These are phyloP conservation scores for Papiliotrema laurentii DNA, from an alignment of 1,284 basidiomycete species.

Conservation along the genomic window DNA sequence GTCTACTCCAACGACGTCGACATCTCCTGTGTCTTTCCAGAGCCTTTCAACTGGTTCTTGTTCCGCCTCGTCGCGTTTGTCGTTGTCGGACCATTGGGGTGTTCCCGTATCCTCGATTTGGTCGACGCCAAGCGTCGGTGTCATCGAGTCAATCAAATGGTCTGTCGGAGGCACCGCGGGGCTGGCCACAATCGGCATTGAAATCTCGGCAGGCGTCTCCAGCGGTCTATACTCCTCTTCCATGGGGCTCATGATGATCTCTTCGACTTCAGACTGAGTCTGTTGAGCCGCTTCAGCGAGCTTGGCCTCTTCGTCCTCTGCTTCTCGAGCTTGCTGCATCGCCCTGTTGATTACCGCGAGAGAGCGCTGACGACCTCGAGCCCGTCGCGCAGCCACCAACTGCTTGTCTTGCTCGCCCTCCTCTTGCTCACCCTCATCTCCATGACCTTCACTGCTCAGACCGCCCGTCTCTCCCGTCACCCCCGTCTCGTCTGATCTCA, in stretches of 20 bases:
- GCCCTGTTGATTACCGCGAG: constrained; percentile 32
- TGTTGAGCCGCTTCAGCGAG: constrained; percentile 4
- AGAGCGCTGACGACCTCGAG: constrained; percentile 35
- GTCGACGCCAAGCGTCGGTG: background rate
- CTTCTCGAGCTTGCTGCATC: constrained; percentile 13
- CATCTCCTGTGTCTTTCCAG: background rate
- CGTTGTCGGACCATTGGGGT: background rate
- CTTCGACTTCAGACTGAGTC: background rate
- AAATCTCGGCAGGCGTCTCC: constrained; percentile 1
- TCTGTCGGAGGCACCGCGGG: background rate
- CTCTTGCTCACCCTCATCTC: constrained; percentile 11
- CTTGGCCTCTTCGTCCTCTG: constrained; percentile 13
- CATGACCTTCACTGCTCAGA: constrained; percentile 1
- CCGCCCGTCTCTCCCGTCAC: background rate
- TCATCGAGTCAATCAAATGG: background rate
- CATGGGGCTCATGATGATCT: constrained; percentile 2
- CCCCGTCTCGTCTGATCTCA: constrained; percentile 7
- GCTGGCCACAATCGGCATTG: background rate
- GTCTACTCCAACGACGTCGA: background rate
- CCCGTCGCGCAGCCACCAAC: constrained; percentile 26
- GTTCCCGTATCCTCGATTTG: background rate
- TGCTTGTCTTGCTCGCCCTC: constrained; percentile 22
- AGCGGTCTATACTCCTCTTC: constrained; percentile 4
- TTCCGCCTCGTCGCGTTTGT: background rate
- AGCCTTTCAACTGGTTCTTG: background rate